Conservation (phyloP, 2,329 filamentous ascomycete genomes). For the Sporothrix sp. region DNA sequence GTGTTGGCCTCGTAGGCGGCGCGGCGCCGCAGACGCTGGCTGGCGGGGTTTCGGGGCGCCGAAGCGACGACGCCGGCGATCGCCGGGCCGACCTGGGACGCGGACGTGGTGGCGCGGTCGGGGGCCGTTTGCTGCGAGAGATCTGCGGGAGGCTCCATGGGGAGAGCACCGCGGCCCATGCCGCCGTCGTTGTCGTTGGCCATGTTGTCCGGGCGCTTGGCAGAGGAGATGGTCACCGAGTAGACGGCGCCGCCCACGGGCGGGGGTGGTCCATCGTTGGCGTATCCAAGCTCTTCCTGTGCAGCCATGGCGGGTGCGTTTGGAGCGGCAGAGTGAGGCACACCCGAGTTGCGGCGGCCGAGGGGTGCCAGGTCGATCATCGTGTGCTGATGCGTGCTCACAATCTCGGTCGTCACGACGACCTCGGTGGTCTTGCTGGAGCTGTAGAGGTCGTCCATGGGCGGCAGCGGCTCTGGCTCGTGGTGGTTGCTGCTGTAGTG, state of each 20-base stretch:
- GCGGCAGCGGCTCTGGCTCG: constrained; percentile 31
- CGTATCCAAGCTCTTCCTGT: not conserved
- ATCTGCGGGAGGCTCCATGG: not conserved
- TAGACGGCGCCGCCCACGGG: constrained; percentile 27
- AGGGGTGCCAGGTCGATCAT: constrained; percentile 28
- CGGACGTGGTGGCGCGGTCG: not conserved
- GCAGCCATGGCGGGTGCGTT: not conserved
- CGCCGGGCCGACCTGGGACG: not conserved
- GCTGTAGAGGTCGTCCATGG: constrained; percentile 35
- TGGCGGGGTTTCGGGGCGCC: constrained; percentile 16
- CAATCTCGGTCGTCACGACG: constrained; percentile 47
- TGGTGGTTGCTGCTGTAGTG: constrained; percentile 42
- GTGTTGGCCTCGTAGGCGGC: constrained; percentile 45
- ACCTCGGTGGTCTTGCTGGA: constrained; percentile 54
- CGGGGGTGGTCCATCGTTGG: not conserved
- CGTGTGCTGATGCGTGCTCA: constrained; percentile 13
- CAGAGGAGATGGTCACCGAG: constrained; percentile 42
- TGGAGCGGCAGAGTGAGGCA: not conserved
- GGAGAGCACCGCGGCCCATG: not conserved
- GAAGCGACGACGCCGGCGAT: not conserved
- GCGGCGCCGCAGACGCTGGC: constrained; percentile 25
- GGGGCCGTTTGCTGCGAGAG: not conserved
- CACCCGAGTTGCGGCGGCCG: constrained; percentile 20
- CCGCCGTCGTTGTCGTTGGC: constrained; percentile 14
- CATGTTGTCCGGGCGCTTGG: constrained; percentile 18